Base-by-base conservation (phyloP, 2,329 filamentous ascomycete genomes). In the Colletotrichum brevisporum region DNA sequence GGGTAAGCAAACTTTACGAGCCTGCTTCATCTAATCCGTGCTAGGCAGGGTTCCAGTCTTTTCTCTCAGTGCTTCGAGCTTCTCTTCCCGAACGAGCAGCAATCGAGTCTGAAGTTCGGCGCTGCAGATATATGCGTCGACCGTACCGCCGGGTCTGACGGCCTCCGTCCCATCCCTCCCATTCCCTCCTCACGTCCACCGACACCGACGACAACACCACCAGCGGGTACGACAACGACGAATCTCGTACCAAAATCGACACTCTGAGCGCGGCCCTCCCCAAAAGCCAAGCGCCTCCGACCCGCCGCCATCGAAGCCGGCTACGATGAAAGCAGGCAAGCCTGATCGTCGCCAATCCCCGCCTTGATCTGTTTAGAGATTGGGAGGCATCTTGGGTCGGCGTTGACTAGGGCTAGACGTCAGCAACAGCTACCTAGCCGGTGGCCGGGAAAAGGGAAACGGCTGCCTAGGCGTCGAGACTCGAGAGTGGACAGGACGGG, bases 41-140 rank as follows among this genome's bases (percentile, higher is more conserved):
- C 16, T 8, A 47, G 18, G 6, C 18, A 47, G 18, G 45, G 16
- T 47, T 50, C 18, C 9, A 13, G 16, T 21, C 16, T 21, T 21
- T 18, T 21, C 18, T 50, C 12, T 18, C 10, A n/a, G 18, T 13
- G 21, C 47, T 18, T 50, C 21, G 16, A 47, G 18, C 5, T 6
- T 31, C 15, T 8, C 6, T 36, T 36, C 31, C 31, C 31, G 31
- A 36, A 36, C 31, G 31, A 36, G 41, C 41, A 16, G 16, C 21
- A 18, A 10, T 3, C 47, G 47, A 21, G 21, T 54, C 63, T 60
- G 63, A 65, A 53, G 36, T 65, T 54, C 55, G 55, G 48, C 18
- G 48, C 41, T 45, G 63, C 48, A 41, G 48, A 36, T 36, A 36
- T 36, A 36, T 39, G 55, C 48, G 12, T 53, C 9, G 50, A 45